A percentile compares a stretch with the other conserved stretches of the same genome.
These are phyloP conservation scores for Scheffersomyces coipomensis DNA, from an alignment of 805 yeast species.

Conservation along the genomic window DNA sequence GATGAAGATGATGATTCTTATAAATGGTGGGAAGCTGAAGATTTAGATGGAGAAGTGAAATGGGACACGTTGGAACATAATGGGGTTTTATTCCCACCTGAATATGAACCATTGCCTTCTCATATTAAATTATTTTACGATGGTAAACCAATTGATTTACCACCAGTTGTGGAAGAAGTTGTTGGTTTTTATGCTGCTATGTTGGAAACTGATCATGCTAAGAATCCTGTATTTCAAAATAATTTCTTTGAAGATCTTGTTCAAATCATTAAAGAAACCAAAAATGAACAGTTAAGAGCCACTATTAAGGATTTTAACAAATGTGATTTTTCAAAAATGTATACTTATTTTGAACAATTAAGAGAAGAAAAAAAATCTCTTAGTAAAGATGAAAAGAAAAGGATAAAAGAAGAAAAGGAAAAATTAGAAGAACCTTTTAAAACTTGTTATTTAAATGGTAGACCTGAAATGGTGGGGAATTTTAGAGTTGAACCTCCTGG, in stretches of 20 bases:
- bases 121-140: conserved; percentile 74
- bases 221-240: conserved; percentile 79
- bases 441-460: conserved; percentile 78
- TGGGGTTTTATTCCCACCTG: conserved; percentile 94
- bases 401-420: conserved; percentile 69
- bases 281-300: conserved; percentile 54
- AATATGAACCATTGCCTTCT: conserved; percentile 80
- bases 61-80: conserved; percentile 87
- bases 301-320: conserved; percentile 56
- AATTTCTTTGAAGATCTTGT: conserved; percentile 83
- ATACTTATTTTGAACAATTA: conserved; percentile 63
- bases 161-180: conserved; percentile 88
- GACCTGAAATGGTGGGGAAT: conserved; percentile 90
- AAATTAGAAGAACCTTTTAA: conserved; percentile 76
- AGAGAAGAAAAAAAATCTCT: conserved; percentile 71
- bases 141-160: conserved; percentile 71
- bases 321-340: conserved; percentile 78
- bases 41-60: conserved; percentile 69
- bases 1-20: conserved; percentile 55
- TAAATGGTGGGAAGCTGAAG: conserved; percentile 84
- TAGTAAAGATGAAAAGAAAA: conserved; percentile 73
- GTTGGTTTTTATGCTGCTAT: conserved; percentile 94
- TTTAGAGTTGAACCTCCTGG: conserved; percentile 97
- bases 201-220: conserved; percentile 83
- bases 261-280: conserved; percentile 63